Percentiles rank a stretch among this genome's conserved stretches.
Conservation (phyloP, 768 basidiomycete genomes). For the Tricholoma saponaceum region DNA sequence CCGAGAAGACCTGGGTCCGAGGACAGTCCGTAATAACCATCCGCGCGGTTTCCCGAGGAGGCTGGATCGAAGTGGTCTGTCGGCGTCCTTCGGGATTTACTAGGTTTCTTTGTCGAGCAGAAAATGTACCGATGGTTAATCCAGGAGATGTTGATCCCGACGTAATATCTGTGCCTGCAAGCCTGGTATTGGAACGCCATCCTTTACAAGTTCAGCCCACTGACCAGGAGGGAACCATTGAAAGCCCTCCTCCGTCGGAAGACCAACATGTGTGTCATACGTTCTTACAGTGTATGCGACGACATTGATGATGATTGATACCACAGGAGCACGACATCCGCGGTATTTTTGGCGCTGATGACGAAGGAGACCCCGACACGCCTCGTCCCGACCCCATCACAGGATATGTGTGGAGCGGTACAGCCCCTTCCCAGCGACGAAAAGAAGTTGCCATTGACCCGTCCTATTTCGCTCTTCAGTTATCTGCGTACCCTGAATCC, state of each 20-base stretch:
- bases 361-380: constrained; percentile 19
- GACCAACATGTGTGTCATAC: constrained; percentile 11
- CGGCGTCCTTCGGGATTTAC: constrained; percentile 89
- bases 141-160: constrained; percentile 86
- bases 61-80: constrained; percentile 87
- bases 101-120: constrained; percentile 76
- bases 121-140: constrained; percentile 85
- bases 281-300: neutral
- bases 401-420: constrained; percentile 85
- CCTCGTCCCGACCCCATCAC: constrained; percentile 67
- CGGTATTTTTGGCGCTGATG: constrained; percentile 16
- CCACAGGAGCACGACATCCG: constrained; percentile 22
- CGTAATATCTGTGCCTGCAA: constrained; percentile 62
- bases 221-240: constrained; percentile 17
- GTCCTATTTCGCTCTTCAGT: constrained; percentile 78
- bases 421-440: constrained; percentile 83
- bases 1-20: constrained; percentile 79
- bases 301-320: constrained; percentile 1
- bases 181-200: constrained; percentile 67
- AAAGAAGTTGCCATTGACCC: constrained; percentile 87
- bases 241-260: constrained; percentile 12
- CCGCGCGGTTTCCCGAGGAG: constrained; percentile 62
- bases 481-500: constrained; percentile 62
- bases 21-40: constrained; percentile 86
- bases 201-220: constrained; percentile 28